These are phyloP conservation scores for Glebionis coronaria DNA, from an alignment of 129 eudicot genomes.

Conservation along the genomic window DNA sequence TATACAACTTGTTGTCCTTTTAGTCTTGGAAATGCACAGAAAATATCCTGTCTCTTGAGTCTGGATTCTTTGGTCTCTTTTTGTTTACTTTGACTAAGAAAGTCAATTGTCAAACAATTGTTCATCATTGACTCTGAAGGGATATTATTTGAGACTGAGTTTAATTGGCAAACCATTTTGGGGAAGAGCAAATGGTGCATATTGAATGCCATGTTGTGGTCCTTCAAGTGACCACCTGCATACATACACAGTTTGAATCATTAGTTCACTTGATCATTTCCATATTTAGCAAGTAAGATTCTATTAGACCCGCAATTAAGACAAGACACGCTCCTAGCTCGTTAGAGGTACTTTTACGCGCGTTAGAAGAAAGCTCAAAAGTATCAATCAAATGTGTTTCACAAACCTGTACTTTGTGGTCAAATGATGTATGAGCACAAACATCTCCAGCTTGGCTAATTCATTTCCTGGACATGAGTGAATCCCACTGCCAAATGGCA, in stretches of 20 bases:
- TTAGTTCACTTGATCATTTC: neutral
- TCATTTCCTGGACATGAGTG: constrained; percentile 80
- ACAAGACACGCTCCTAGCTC: no score
- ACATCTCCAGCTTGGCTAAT: constrained; percentile 62
- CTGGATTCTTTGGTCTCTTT: constrained; percentile 16
- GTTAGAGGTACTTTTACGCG: no score
- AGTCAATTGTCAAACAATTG: constrained; percentile 16
- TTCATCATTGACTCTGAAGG: constrained; percentile 23
- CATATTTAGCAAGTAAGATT: neutral
- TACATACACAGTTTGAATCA: neutral
- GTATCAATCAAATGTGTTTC: neutral
- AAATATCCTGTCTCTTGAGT: constrained; percentile 5
- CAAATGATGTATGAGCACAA: constrained; percentile 57
- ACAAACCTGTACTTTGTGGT: constrained; percentile 60
- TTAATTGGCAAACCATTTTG: constrained; percentile 43
- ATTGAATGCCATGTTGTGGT: constrained; percentile 36
- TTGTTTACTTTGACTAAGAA: constrained; percentile 19
- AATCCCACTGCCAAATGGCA: constrained; percentile 74
- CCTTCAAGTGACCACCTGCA: constrained; percentile 44
- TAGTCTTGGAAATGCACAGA: constrained; percentile 25
- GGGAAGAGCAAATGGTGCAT: constrained; percentile 44
- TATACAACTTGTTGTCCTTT: constrained; percentile 42
- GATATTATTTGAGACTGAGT: constrained; percentile 24
- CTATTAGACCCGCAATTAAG: neutral
- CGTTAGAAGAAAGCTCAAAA: no score